Conservation (phyloP, 148 eudicot genomes). For the Salicornia ramosissima region DNA sequence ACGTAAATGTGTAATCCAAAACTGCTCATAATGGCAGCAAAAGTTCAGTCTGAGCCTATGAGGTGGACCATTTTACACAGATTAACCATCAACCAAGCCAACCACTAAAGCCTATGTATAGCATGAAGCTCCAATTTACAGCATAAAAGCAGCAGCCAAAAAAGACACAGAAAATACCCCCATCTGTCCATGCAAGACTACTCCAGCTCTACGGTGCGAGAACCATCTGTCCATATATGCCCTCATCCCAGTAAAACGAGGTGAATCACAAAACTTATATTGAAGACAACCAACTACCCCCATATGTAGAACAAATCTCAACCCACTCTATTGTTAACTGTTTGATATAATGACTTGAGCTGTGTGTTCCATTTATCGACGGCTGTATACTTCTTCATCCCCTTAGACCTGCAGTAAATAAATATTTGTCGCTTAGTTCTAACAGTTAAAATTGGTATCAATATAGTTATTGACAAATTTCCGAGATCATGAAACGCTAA, state of each 20-base stretch:
- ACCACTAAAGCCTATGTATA: background rate
- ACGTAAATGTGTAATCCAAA: too few relatives aligned
- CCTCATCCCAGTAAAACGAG: constrained; percentile 7
- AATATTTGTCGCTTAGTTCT: background rate
- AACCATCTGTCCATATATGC: constrained; percentile 12
- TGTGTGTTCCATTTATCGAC: constrained; percentile 95
- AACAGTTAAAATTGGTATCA: background rate
- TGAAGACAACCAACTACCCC: background rate
- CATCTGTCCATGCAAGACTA: background rate
- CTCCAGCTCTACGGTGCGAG: background rate
- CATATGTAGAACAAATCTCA: constrained; percentile 28
- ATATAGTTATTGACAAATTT: background rate
- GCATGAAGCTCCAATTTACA: constrained; percentile 21
- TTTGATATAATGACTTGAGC: constrained; percentile 68
- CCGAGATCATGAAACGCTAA: background rate
- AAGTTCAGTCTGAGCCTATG: background rate
- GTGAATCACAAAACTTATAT: constrained; percentile 10
- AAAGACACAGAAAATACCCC: background rate
- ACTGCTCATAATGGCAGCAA: background rate
- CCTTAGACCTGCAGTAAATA: constrained; percentile 64
- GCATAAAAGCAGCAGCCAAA: constrained; percentile 6
- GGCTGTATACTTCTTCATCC: constrained; percentile 86
- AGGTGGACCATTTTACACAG: constrained; percentile 8
- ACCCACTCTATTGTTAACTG: constrained; percentile 63
- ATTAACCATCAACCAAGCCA: constrained; percentile 4